Evolutionary conservation across 148 eudicot genomes (phyloP), one percentile per base, ranked within the genome.

Genomic region (Fagopyrum esculentum): DNA sequence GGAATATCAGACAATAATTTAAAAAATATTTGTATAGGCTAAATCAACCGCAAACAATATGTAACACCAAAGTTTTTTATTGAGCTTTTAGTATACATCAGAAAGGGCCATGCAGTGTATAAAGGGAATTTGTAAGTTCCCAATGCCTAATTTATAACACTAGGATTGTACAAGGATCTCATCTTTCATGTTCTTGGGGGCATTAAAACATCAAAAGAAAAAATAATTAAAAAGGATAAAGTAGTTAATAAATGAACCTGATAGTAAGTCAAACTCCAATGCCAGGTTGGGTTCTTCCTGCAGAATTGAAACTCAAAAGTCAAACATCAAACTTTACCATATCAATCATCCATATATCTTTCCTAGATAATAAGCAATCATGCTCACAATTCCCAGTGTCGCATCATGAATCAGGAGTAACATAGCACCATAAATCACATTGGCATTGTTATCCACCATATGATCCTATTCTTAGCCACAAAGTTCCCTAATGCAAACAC

Each of bases 191-290:
- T 43, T 66, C 47, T 40, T 19, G 8, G 22, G 13, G 35, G 63
- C 8, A 57, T n/a, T 57, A 61, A 9, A 61, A 29, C 11, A 13
- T 22, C 19, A 35, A 4, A 64, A 35, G 45, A 29, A 3, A 11
- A 15, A 64, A 13, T 30, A 17, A 3, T 30, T 7, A 64, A 64
- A 40, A 35, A 40, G 70, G 13, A 6, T 30, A 29, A 61, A 61
- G 68, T 26, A 64, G 70, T 35, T 43, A 64, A 64, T 64, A 64
- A 6, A 64, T 64, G 17, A n/a, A 64, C 70, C 70, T 64, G 70
- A 64, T 64, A 64, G 70, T 64, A 64, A 40, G 19, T 66, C 46
- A 66, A 66, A 66, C 22, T 66, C 46, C 46, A 66, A 66, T 66
- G 47, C 17, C 1, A 66, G 47, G 71, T 40, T 66, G 17, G 71